Evolutionary conservation across 2,329 filamentous ascomycete genomes (phyloP).

Genomic region (Ceratocystis ficicola): DNA sequence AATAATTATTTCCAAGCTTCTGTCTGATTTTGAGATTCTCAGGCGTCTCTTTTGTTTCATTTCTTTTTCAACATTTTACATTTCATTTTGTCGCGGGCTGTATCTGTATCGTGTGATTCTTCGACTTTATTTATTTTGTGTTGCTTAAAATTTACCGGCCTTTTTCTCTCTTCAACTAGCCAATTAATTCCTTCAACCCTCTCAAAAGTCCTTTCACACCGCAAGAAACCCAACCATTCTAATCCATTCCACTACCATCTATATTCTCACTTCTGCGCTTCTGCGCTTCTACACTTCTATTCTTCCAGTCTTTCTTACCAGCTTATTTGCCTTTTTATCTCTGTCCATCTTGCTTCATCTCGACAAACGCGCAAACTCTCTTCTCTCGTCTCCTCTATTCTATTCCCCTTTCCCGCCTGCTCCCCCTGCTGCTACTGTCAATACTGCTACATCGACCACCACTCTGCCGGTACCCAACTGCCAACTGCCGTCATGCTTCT

Average conservation of each 20-base stretch:
- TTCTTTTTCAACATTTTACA: too few relatives aligned
- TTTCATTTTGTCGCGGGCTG: constrained; percentile 26
- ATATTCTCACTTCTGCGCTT: too few relatives aligned
- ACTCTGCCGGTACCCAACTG: neutral
- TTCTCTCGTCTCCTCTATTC: too few relatives aligned
- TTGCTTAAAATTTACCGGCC: neutral
- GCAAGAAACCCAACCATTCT: too few relatives aligned
- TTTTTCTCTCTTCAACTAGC: neutral
- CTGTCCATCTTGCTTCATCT: too few relatives aligned
- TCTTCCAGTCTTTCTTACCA: neutral
- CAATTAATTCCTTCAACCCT: neutral
- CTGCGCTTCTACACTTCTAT: neutral
- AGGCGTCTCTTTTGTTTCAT: too few relatives aligned
- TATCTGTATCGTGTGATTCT: constrained; percentile 10
- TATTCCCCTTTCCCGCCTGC: too few relatives aligned
- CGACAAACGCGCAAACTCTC: too few relatives aligned
- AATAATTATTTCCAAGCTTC: too few relatives aligned
- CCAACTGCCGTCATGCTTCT: constrained; percentile 15
- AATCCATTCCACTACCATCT: too few relatives aligned
- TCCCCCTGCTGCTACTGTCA: neutral
- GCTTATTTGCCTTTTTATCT: neutral
- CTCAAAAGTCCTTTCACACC: too few relatives aligned
- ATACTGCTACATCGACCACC: neutral
- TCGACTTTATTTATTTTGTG: neutral
- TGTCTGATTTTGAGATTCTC: too few relatives aligned